A percentile compares a stretch with the other conserved stretches of the same genome.
These are phyloP conservation scores for Pichia californica DNA, from an alignment of 805 yeast species.

Conservation along the genomic window DNA sequence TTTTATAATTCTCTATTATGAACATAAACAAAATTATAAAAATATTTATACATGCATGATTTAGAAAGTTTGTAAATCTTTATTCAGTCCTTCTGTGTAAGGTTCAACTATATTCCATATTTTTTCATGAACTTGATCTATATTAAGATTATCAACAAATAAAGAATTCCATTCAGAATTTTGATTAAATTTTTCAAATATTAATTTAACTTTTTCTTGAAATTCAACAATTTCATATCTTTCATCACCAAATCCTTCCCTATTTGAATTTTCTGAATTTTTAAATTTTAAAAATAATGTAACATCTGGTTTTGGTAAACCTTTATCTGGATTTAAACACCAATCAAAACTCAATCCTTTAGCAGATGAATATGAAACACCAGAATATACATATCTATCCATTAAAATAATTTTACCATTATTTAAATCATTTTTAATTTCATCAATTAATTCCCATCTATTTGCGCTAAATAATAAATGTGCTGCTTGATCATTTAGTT, in stretches of 20 bases:
- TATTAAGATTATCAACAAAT: slow-evolving; percentile 52
- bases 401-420: slow-evolving; percentile 54
- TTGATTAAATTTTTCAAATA: slow-evolving; percentile 42
- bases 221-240: slow-evolving; percentile 74
- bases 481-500: slow-evolving; percentile 68
- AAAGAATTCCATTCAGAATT: slow-evolving; percentile 37
- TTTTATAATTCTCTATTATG: neutral
- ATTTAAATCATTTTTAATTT: slow-evolving; percentile 39
- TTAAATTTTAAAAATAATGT: slow-evolving; percentile 68
- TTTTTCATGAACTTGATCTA: slow-evolving; percentile 46
- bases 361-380: slow-evolving; percentile 87
- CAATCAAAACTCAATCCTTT: slow-evolving; percentile 68
- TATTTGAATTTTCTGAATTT: slow-evolving; percentile 34
- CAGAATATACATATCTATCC: slow-evolving; percentile 89
- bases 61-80: slow-evolving; percentile 12
- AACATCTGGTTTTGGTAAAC: slow-evolving; percentile 81
- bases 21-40: neutral
- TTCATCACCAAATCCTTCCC: slow-evolving; percentile 92
- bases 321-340: slow-evolving; percentile 78
- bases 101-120: slow-evolving; percentile 35
- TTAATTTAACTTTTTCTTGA: slow-evolving; percentile 61
- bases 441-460: slow-evolving; percentile 74
- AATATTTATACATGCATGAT: neutral
- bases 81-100: slow-evolving; percentile 13
- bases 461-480: slow-evolving; percentile 90